phyloP scores from a whole-genome alignment of 2,329 filamentous ascomycete species.

The Clonostachys solani region DNA sequence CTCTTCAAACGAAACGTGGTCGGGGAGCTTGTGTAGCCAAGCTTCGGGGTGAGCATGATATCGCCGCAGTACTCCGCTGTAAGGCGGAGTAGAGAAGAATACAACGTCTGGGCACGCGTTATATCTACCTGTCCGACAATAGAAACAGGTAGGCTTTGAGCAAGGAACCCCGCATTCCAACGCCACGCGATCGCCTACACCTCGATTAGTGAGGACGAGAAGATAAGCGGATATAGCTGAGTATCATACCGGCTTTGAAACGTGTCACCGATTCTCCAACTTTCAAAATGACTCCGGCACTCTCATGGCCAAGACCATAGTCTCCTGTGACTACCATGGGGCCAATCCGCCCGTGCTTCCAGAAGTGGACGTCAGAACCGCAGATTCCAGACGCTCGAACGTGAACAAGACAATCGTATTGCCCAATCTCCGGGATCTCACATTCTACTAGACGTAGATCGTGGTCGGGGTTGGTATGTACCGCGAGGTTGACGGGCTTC shows the following conservation, averaged over 20 bases:
- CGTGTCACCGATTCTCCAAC: constrained; percentile 49
- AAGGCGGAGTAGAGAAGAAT: constrained; percentile 54
- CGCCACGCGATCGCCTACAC: constrained; percentile 53
- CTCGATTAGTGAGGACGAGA: not conserved
- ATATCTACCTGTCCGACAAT: constrained; percentile 52
- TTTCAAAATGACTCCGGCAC: constrained; percentile 54
- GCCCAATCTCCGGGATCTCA: constrained; percentile 7
- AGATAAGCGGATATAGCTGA: not conserved
- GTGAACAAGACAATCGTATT: constrained; percentile 54
- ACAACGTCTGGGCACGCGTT: constrained; percentile 58
- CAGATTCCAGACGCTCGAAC: constrained; percentile 62
- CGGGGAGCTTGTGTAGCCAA: constrained; percentile 52
- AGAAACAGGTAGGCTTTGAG: constrained; percentile 40
- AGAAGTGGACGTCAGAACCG: constrained; percentile 67
- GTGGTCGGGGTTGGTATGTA: not conserved
- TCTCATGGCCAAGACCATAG: constrained; percentile 63
- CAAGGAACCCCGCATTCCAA: constrained; percentile 62
- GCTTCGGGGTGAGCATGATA: constrained; percentile 52
- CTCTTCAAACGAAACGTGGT: constrained; percentile 50
- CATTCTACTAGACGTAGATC: not conserved
- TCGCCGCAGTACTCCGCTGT: constrained; percentile 54
- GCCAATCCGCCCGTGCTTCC: constrained; percentile 62
- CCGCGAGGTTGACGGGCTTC: not conserved
- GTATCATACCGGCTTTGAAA: constrained; percentile 35
- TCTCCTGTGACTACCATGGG: constrained; percentile 57